A percentile compares a stretch with the other conserved stretches of the same genome.
phyloP scores from a whole-genome alignment of 768 basidiomycete genomes.

The Agrocybe chaxingu region DNA sequence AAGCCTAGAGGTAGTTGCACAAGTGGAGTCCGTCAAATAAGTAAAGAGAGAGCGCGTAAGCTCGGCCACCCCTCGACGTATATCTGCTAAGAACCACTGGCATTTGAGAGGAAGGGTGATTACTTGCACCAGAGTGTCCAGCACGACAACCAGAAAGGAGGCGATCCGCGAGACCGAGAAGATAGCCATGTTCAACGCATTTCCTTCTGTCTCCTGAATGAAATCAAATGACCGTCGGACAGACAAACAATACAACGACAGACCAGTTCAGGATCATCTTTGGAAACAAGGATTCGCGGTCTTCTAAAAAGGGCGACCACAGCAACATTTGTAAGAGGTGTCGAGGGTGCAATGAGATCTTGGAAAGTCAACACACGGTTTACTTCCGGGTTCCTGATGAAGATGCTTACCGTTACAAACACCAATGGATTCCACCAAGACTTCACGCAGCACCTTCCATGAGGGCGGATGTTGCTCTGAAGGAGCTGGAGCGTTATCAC shows the following conservation, averaged over 20 bases:
- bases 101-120: constrained; percentile 40
- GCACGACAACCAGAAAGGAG: constrained; percentile 42
- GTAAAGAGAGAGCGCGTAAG: constrained; percentile 38
- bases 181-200: constrained; percentile 32
- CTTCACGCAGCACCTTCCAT: constrained; percentile 39
- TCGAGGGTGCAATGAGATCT: constrained; percentile 32
- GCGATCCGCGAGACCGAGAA: constrained; percentile 38
- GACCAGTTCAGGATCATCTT: constrained; percentile 31
- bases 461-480: constrained; percentile 27
- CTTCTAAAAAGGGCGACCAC: constrained; percentile 37
- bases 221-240: not conserved
- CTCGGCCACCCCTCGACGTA: constrained; percentile 39
- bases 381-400: not conserved
- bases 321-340: constrained; percentile 32
- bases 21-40: constrained; percentile 14
- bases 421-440: constrained; percentile 40
- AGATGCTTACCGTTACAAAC: constrained; percentile 37
- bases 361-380: not conserved
- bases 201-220: constrained; percentile 30
- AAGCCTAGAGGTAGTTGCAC: constrained; percentile 10
- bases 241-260: not conserved
- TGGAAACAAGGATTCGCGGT: constrained; percentile 29
- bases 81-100: constrained; percentile 48
- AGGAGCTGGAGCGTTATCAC: constrained; percentile 27
- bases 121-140: constrained; percentile 40